Conservation (phyloP, 768 basidiomycete genomes). For the Termitomyces heimii region DNA sequence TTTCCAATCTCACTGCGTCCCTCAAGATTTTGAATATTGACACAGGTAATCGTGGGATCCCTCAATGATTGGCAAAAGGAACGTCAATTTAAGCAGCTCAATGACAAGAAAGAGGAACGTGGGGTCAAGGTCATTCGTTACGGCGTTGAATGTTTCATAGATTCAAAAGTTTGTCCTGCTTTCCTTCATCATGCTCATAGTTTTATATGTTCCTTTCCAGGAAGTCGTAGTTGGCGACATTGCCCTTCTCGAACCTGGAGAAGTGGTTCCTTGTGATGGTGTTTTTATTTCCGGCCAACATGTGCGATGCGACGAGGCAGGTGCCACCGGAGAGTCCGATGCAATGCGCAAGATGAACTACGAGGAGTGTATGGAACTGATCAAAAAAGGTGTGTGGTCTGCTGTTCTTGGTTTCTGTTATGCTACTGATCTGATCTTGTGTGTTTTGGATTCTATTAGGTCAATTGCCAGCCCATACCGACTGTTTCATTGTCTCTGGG, state of each 20-base stretch:
- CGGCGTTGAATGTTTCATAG: too few species aligned
- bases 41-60: constrained; percentile 50
- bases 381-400: constrained; percentile 18
- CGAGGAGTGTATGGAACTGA: constrained; percentile 59
- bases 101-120: constrained; percentile 27
- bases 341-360: constrained; percentile 86
- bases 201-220: too few species aligned
- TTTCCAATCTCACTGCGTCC: not conserved
- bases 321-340: constrained; percentile 95
- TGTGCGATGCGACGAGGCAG: constrained; percentile 93
- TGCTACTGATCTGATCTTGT: not conserved
- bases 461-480: constrained; percentile 51
- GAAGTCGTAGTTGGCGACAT: too few species aligned
- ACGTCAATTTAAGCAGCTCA: too few species aligned
- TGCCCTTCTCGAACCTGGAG: too few species aligned
- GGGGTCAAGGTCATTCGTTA: constrained; percentile 59
- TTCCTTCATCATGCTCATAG: too few species aligned
- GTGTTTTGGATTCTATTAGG: not conserved
- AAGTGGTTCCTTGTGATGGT: constrained; percentile 90
- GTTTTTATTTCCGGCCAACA: constrained; percentile 91
- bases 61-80: too few species aligned
- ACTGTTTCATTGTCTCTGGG: constrained; percentile 91
- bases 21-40: constrained; percentile 4
- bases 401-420: not conserved
- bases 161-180: too few species aligned